These are phyloP conservation scores for Didymella arachidicola DNA, from an alignment of 2,329 filamentous ascomycete species.

Conservation along the genomic window DNA sequence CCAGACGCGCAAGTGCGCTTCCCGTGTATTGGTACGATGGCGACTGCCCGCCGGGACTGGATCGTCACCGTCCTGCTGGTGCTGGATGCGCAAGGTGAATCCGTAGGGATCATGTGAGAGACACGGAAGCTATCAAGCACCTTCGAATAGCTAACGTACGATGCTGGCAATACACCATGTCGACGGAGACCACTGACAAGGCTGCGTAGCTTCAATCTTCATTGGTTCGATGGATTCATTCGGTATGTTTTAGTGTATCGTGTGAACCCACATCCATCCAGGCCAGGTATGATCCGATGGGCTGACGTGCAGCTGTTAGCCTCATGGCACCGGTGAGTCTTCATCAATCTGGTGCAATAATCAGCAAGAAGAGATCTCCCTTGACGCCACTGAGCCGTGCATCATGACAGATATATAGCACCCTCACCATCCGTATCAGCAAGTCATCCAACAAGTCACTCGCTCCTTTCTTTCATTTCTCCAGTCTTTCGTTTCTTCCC, in stretches of 20 bases:
- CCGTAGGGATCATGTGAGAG: constrained; percentile 10
- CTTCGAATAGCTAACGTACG: constrained; percentile 8
- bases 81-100: constrained; percentile 17
- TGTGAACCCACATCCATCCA: constrained; percentile 6
- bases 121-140: constrained; percentile 5
- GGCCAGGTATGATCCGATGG: neutral
- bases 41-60: neutral
- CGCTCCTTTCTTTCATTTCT: constrained; percentile 24
- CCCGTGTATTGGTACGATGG: constrained; percentile 6
- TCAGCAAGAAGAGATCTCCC: constrained; percentile 3
- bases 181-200: neutral
- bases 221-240: neutral
- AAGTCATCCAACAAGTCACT: constrained; percentile 31
- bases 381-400: constrained; percentile 3
- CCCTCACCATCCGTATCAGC: neutral
- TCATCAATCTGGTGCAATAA: constrained; percentile 7
- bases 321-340: constrained; percentile 3
- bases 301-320: constrained; percentile 8
- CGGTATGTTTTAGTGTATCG: constrained; percentile 8
- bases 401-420: constrained; percentile 7
- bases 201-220: neutral
- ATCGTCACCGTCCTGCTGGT: constrained; percentile 13
- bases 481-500: constrained; percentile 17
- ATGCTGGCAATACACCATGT: constrained; percentile 8
- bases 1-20: constrained; percentile 12